Evolutionary conservation across 176 grass and related monocot species (phyloP).

Genomic region (Oryza glaberrima): DNA sequence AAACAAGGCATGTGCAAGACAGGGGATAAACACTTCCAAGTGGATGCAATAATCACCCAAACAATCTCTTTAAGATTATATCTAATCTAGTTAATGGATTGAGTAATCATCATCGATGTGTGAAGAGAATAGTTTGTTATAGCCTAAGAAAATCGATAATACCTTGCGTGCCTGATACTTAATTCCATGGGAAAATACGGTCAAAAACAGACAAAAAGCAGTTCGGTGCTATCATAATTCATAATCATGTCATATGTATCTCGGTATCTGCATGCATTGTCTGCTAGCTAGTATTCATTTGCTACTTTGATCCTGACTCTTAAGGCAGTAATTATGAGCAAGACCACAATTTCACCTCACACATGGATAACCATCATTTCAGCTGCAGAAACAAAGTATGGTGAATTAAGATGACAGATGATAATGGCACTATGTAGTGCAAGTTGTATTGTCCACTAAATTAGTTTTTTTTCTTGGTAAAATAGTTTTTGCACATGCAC

Average conservation of each 20-base stretch:
- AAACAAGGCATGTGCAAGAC: neutral
- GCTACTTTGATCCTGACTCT: constrained; percentile 38
- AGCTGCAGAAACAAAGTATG: constrained; percentile 25
- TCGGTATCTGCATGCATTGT: neutral
- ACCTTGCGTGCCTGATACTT: constrained; percentile 22
- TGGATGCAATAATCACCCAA: constrained; percentile 11
- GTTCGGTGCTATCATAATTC: constrained; percentile 1
- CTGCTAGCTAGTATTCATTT: constrained; percentile 10
- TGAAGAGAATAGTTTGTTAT: constrained; percentile 23
- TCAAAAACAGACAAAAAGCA: constrained; percentile 26
- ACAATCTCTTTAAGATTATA: neutral
- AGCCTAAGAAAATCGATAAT: neutral
- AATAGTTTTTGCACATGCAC: neutral
- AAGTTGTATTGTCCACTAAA: constrained; percentile 30
- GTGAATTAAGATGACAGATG: constrained; percentile 14
- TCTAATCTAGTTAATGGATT: neutral
- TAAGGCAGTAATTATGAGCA: constrained; percentile 30
- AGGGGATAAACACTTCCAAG: neutral
- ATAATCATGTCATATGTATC: constrained; percentile 13
- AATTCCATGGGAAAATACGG: neutral
- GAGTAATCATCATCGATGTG: neutral
- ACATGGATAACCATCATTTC: constrained; percentile 35
- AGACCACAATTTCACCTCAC: constrained; percentile 24
- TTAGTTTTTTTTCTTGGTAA: neutral
- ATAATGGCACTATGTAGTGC: constrained; percentile 11